Percentiles rank a stretch among this genome's conserved stretches.
These are phyloP conservation scores for Talaromyces piceae DNA, from an alignment of 2,329 filamentous ascomycete genomes.

Conservation along the genomic window DNA sequence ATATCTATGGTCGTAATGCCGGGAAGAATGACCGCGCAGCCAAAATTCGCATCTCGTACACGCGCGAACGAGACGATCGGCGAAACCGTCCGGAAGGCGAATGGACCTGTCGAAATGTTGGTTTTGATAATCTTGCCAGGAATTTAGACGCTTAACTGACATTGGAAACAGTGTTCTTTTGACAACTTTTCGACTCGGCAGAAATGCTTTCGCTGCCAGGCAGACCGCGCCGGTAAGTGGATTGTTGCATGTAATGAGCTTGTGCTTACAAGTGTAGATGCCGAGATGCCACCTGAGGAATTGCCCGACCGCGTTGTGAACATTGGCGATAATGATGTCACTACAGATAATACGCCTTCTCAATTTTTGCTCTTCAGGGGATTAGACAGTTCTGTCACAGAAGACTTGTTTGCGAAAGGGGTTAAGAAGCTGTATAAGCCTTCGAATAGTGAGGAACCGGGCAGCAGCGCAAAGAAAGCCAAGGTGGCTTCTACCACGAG, in stretches of 20 bases:
- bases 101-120: conserved; percentile 50
- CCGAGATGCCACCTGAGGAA: conserved; percentile 28
- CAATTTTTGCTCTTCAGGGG: conserved; percentile 71
- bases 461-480: conserved; percentile 28
- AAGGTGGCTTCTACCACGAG: conserved; percentile 51
- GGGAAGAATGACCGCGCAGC: conserved; percentile 34
- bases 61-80: conserved; percentile 47
- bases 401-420: conserved; percentile 65
- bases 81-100: conserved; percentile 45
- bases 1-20: conserved; percentile 40
- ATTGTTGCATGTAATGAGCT: not conserved
- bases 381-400: conserved; percentile 61
- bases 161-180: conserved; percentile 41
- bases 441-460: conserved; percentile 22
- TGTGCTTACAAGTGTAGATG: conserved; percentile 19
- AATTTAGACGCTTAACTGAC: not conserved
- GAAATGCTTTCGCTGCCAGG: conserved; percentile 54
- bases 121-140: conserved; percentile 6
- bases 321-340: conserved; percentile 48
- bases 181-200: conserved; percentile 51
- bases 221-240: conserved; percentile 45
- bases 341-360: conserved; percentile 53
- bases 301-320: conserved; percentile 40
- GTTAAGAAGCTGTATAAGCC: conserved; percentile 66
- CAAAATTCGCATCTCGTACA: conserved; percentile 46